Conservation (phyloP, 805 yeast genomes). For the Zygotorulaspora florentina region DNA sequence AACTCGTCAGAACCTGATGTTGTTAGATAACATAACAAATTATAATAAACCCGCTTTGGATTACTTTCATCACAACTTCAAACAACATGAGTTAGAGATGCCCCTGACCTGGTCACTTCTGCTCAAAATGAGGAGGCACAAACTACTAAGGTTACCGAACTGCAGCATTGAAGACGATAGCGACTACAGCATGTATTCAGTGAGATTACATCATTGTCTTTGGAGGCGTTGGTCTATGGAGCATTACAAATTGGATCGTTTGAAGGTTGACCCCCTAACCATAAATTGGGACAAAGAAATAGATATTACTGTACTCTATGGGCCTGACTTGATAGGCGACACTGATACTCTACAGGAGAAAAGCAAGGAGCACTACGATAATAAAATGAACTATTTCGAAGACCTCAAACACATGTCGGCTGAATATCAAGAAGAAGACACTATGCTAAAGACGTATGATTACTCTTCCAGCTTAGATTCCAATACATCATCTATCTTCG, state of each 20-base stretch:
- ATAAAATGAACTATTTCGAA: neutral
- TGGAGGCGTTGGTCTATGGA: constrained; percentile 97
- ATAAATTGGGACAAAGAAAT: constrained; percentile 94
- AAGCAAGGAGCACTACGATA: neutral
- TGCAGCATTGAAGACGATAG: constrained; percentile 34
- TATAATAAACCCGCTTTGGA: constrained; percentile 30
- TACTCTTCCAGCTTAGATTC: constrained; percentile 26
- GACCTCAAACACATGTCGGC: neutral
- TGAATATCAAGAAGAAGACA: constrained; percentile 1
- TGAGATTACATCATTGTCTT: constrained; percentile 71
- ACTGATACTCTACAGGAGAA: neutral
- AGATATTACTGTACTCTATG: constrained; percentile 94
- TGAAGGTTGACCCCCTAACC: constrained; percentile 73
- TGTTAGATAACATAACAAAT: constrained; percentile 34
- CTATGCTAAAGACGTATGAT: neutral
- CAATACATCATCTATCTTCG: constrained; percentile 28
- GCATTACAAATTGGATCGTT: constrained; percentile 48
- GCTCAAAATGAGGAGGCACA: constrained; percentile 40
- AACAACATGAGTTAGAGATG: constrained; percentile 12
- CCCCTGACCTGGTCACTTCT: constrained; percentile 37
- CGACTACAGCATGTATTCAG: constrained; percentile 32
- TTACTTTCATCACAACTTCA: constrained; percentile 28
- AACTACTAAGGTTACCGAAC: constrained; percentile 30
- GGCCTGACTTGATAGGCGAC: constrained; percentile 48
- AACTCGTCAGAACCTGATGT: constrained; percentile 27